Evolutionary conservation across 805 yeast genomes (phyloP), one percentile per base, ranked within the genome.

Genomic region (Kurtzmaniella cleridarum): DNA sequence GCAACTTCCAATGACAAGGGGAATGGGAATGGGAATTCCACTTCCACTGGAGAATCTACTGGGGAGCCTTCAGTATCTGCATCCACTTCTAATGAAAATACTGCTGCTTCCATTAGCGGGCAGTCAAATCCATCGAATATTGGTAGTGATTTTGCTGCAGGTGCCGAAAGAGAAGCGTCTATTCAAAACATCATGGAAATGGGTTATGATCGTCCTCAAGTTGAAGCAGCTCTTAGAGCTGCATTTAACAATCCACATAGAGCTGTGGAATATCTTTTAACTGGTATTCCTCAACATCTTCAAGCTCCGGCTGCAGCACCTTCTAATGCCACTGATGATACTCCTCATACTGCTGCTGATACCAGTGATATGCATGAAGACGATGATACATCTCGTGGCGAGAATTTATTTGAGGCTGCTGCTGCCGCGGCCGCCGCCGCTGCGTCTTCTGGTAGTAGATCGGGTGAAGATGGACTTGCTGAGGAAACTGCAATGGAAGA

Each of bases 191-290:
- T 93, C 60, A 77, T 89, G 80, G 97, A 87, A 49, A 89, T 93
- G 97, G 98, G 98, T 7, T 93, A 89, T 57, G 87, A 84, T 37
- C 79, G 95, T 51, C 75, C 78, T 13, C 86, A 87, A 57, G 96
- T 88, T 18, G 95, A 87, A 63, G 76, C 79, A 34, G 98, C 98
- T 0, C 68, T 93, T 58, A 79, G 95, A 51, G 95, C 96, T 12
- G 98, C 98, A 1, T 93, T 80, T 68, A 91, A 91, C 66, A 90
- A 93, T 63, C 98, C 98, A 15, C 98, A 91, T 59, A 80, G 98
- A 53, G 98, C 98, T 0, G 98, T 93, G 11, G 98, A 93, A 59
- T 90, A 91, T 59, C 71, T 93, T 36, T 68, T 93, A 47, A 87
- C 90, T 34, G 98, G 97, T 2, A 77, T 91, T 32, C 96, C 96